Base-by-base conservation (phyloP, 2,329 filamentous ascomycete species). In the Trichoderma pleuroti region DNA sequence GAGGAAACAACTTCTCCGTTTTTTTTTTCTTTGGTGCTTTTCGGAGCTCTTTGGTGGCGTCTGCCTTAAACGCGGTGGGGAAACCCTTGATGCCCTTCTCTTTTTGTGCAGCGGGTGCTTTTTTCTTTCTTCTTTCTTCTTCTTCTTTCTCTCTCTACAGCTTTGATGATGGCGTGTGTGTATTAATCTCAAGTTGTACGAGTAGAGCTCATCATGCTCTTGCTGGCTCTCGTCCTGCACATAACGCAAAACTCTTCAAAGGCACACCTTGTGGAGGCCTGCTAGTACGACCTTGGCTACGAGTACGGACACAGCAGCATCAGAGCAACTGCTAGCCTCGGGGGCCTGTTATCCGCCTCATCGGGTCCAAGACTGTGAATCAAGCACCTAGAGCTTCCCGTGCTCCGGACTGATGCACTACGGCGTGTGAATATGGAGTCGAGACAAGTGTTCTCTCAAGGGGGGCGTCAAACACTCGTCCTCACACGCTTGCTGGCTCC, bases 1-100 rank as follows among this genome's bases (percentile, higher is more conserved):
- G n/a, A 70, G 52, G 60, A 49, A 70, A 64, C 5, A n/a, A 66
- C 57, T 36, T 71, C 63, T 46, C 39, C 65, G 52, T 6, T 60
- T 49, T 46, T 57, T 57, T 59, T 42, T 59, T 26, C 21, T 68
- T 16, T 64, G 46, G 46, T 24, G 46, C n/a, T 26, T 21, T 52
- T 46, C 16, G 18, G 36, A 63, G 60, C 60, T 63, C 26, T 49
- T 49, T 52, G 6, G 54, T 59, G 54, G 54, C 52, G 65, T 60
- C 32, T 67, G 49, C 63, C 57, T 42, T 26, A 42, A 21, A 32
- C 30, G 49, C 34, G 65, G 65, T 68, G 65, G 65, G 65, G 65
- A 21, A 26, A 26, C 8, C 11, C 46, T 52, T 52, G 12, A 52
- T 52, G n/a, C 46, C 21, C 21, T 52, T 52, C 46, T 52, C 46